Base-by-base conservation (phyloP, 768 basidiomycete genomes). In the Suillus subluteus region DNA sequence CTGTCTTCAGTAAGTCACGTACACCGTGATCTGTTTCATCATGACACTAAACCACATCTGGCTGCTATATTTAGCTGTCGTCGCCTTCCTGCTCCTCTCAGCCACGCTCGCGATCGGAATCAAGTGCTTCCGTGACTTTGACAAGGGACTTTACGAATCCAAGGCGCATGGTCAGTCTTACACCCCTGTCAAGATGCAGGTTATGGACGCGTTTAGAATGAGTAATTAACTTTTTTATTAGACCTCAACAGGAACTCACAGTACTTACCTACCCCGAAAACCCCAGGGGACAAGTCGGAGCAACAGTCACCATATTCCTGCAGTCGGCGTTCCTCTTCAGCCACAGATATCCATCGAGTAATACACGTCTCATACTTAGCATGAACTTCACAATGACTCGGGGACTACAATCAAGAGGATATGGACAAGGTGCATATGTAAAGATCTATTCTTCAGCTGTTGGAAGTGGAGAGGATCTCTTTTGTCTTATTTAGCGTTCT, bases 111-210 rank as follows among this genome's bases (percentile, higher is more conserved):
- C 80, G 15, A 84, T 95, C 35, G 94, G 94, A 26, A 74, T 94
- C 26, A 87, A 89, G 62, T 95, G 94, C 75, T 91, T 92, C 81
- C 74, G 82, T 37, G 93, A 95, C 80, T 95, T 95, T 72, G 89
- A 91, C 76, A 87, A 87, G 74, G 94, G 94, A n/a, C 80, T 95
- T 23, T 81, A 83, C 64, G 77, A 84, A 18, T 89, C 92, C 59
- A 95, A 95, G 81, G 82, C 85, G 68, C 84, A 89, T 71, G 87
- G 93, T 95, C 78, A 84, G 91, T 83, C 73, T 13, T 77, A 78
- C 72, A 71, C 70, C 65, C 75, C 72, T 69, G 74, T 81, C 55
- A 70, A 72, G 68, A 73, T 70, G 64, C 70, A 72, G 68, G 65
- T 61, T 59, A 26, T 46, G 67, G 67, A 69, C 4, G 44, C 44